Base-by-base conservation (phyloP, 805 yeast species). In the Huiozyma sinensis region DNA sequence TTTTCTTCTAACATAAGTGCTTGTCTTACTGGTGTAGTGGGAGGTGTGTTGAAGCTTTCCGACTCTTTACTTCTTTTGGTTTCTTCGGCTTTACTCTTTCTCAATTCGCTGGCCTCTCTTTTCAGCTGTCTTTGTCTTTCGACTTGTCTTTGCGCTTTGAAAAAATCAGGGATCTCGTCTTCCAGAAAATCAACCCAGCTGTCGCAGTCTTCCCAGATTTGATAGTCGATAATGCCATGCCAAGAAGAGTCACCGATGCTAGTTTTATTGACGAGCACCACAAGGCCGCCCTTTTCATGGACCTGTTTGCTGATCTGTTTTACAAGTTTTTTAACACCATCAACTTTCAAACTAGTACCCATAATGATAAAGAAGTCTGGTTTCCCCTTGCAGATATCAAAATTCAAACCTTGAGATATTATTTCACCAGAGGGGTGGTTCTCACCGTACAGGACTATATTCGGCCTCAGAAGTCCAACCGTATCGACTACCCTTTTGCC, bases 281-380 rank as follows among this genome's bases (percentile, higher is more conserved):
- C 95, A 30, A 73, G 66, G 0, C 97, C 98, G 17, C 83, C 86
- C 33, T 72, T 72, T n/a, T 76, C 81, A 57, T 83, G 95, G 13
- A 89, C 79, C 13, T 75, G 75, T 48, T 73, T 73, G 39, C 94
- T 79, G 48, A 85, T 60, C 24, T 73, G 72, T 48, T 76, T 75
- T 2, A 89, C 96, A 17, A 90, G 68, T 50, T 75, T 77, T 56
- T 79, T 83, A 39, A 92, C 89, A 1, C 98, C 98, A 51, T 81
- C 84, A 9, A 90, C 97, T 64, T 80, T 84, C 36, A 92, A 68
- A 5, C 96, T 86, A 0, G 98, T 92, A 0, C 98, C 98, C 74
- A 86, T 80, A 8, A 90, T 83, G n/a, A 90, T 64, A 40, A 92
- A 70, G 47, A 85, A 59, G 56, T 88, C 95, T 0, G 97, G 95